Base-by-base conservation (phyloP, 2,329 filamentous ascomycete genomes). In the Aspergillus sp. region DNA sequence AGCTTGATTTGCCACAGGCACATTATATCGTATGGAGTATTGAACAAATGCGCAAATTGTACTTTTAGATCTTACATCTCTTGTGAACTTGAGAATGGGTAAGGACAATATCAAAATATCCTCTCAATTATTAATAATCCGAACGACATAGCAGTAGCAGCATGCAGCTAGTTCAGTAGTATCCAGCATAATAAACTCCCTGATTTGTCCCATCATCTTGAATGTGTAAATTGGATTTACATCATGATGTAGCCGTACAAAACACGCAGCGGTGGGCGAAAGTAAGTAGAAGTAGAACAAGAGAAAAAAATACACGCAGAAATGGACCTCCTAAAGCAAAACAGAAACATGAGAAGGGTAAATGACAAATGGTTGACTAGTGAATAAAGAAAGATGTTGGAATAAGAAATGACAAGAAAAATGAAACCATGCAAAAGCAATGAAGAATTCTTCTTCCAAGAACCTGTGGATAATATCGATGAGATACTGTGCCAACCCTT, bases 1-100 rank as follows among this genome's bases (percentile, higher is more conserved):
- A 19, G 19, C 19, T 19, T 19, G 19, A 19, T 2, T 19, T 19
- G 19, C 19, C 19, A 19, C 19, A 19, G 19, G 19, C 19, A 19
- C 19, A 19, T 19, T 19, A 19, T 19, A 19, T 19, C 19, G 19
- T 19, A 19, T 19, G 19, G 19, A 19, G 19, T 19, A 19, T 19
- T 19, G 19, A 19, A 19, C 19, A 19, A 19, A 19, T 19, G 19
- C 32, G 47, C 44, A 52, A 44, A 48, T 51, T 58, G 56, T 58
- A 58, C 49, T 58, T 56, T 55, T 58, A 58, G 48, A 47, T 51
- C 50, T 45, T 39, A 38, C 32, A 40, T 48, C 40, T 38, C 30
- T 44, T 42, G 27, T 36, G 28, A 12, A 42, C 12, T 40, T 36
- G 39, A 43, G 46, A 45, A 49, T 19, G 19, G 19, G 52, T 52